phyloP scores from a whole-genome alignment of 2,329 filamentous ascomycete genomes.

The Clonostachys rosea region DNA sequence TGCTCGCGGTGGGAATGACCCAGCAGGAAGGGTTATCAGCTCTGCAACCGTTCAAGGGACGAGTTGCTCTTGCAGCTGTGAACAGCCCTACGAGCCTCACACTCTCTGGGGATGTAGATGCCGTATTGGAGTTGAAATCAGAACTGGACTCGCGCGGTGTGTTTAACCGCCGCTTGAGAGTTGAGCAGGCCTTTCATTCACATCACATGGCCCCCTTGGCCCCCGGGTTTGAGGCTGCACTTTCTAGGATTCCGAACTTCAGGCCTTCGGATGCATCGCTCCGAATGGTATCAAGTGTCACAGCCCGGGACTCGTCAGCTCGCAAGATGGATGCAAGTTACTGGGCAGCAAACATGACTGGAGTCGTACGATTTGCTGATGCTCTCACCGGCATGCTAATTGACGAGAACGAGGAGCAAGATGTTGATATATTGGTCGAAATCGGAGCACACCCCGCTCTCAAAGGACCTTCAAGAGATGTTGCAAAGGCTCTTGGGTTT shows the following conservation, averaged over 20 bases:
- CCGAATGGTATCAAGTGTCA: conserved; percentile 3
- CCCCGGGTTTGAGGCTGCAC: conserved; percentile 8
- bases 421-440: conserved; percentile 6
- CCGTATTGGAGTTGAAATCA: conserved; percentile 2
- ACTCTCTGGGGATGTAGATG: conserved; percentile 3
- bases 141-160: conserved; percentile 2
- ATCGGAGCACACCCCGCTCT: conserved; percentile 9
- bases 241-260: neutral
- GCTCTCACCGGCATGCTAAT: conserved; percentile 8
- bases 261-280: neutral
- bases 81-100: conserved; percentile 7
- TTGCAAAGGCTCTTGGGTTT: conserved; percentile 7
- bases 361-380: conserved; percentile 23
- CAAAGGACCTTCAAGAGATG: conserved; percentile 5
- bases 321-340: conserved; percentile 11
- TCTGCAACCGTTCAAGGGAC: conserved; percentile 2
- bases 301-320: neutral
- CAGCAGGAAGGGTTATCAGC: conserved; percentile 3
- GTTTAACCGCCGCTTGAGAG: conserved; percentile 7
- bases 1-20: conserved; percentile 28
- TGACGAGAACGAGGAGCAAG: conserved; percentile 6
- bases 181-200: conserved; percentile 10
- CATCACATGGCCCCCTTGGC: conserved; percentile 10
- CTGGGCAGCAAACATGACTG: conserved; percentile 26
- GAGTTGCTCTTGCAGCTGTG: conserved; percentile 7